Base-by-base conservation (phyloP, 202 grass and related monocot genomes). In the Eragrostis tef region DNA sequence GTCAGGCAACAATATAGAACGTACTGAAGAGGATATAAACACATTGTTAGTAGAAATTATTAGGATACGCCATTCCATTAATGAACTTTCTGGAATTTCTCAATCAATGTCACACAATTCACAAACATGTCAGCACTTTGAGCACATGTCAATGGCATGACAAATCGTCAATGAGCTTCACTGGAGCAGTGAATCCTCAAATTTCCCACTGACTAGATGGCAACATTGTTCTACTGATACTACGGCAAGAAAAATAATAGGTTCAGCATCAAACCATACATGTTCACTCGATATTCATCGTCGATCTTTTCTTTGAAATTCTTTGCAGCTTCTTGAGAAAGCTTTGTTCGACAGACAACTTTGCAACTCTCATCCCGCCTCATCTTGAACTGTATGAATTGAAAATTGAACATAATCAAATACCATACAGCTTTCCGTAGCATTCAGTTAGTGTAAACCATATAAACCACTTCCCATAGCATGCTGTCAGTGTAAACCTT, bases 301-400 rank as follows among this genome's bases (percentile, higher is more conserved):
- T 99, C 90, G 24, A 99, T 99, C 86, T 99, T 99, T 78, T 99
- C 96, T 84, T 91, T 96, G 85, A 99, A 99, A 85, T 99, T 96
- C 71, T 99, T 99, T 8, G 81, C 85, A 91, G 90, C 77, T 86
- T 99, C 96, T 87, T 89, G 50, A 66, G 60, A 91, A 85, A 93
- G 87, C 45, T 90, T 90, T 39, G 0, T 68, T 73, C 83, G 87
- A 84, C 96, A 99, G 78, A 84, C 89, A 81, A 93, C 75, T 85
- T 93, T 99, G 82, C 96, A 99, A 82, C 69, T 88, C 62, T 96
- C 96, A 29, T 99, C 92, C 52, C 82, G 86, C 87, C 89, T 90
- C 96, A 99, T 99, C 80, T 96, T 99, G 80, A 99, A 93, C 96
- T 99, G 81, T 50, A 74, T 54, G 29, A 87, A 77, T 73, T 24